Conservation (phyloP, 768 basidiomycete genomes). For the Cystobasidium onofrii region DNA sequence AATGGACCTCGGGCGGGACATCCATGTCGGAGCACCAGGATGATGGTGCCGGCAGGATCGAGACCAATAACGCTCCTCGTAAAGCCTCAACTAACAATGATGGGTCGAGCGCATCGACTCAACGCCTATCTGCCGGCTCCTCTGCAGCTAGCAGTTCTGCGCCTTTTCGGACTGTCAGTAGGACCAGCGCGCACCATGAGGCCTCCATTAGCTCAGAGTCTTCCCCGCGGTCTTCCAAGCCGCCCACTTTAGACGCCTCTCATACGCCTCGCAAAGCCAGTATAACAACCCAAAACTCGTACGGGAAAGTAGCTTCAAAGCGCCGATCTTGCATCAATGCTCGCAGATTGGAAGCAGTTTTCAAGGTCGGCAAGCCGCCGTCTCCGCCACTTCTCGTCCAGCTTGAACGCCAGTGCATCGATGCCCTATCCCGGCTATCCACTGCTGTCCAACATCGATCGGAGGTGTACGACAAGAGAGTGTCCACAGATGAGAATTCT, state of each 20-base stretch:
- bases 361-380: not conserved
- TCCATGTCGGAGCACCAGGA: not conserved
- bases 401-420: not conserved
- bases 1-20: not conserved
- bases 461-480: not conserved
- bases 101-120: not conserved
- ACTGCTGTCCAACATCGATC: slow-evolving; percentile 13
- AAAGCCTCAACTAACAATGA: not conserved
- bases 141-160: not conserved
- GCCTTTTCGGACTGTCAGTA: not conserved
- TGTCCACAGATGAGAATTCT: not conserved
- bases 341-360: not conserved
- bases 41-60: not conserved
- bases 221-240: not conserved
- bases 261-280: slow-evolving; percentile 1
- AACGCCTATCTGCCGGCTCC: not conserved
- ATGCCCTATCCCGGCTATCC: slow-evolving; percentile 3
- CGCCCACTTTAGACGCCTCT: not conserved
- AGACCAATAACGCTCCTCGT: not conserved
- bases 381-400: not conserved
- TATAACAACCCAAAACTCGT: not conserved
- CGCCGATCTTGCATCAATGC: not conserved
- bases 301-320: not conserved
- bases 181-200: not conserved
- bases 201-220: not conserved